These are phyloP conservation scores for Asclepias syriaca DNA, from an alignment of 257 asterid genomes.

Conservation along the genomic window DNA sequence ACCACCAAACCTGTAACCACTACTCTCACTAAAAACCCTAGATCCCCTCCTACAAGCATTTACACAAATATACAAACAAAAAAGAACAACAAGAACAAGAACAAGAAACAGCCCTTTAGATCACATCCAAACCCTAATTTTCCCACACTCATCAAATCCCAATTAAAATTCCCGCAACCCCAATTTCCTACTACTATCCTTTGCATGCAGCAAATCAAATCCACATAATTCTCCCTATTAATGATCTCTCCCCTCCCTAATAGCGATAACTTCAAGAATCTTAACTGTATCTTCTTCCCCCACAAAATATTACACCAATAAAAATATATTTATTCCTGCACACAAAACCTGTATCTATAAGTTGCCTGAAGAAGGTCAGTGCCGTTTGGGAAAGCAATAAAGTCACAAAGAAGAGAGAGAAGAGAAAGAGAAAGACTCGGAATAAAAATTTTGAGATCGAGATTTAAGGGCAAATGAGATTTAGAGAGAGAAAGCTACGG, in stretches of 20 bases:
- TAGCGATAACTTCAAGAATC: constrained; percentile 16
- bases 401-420: constrained; percentile 1
- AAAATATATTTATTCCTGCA: not conserved
- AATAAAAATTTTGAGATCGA: constrained; percentile 21
- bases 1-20: constrained; percentile 37
- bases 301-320: not conserved
- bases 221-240: not conserved
- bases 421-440: not conserved
- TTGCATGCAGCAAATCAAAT: constrained; percentile 5
- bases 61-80: constrained; percentile 26
- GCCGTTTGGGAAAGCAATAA: constrained; percentile 5
- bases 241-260: not conserved
- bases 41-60: constrained; percentile 67
- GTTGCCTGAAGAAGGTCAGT: constrained; percentile 6
- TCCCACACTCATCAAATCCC: constrained; percentile 26
- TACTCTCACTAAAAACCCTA: constrained; percentile 41
- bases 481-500: not conserved
- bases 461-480: constrained; percentile 21
- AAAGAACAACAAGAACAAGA: not conserved
- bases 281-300: not conserved
- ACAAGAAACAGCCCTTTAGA: constrained; percentile 9
- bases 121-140: constrained; percentile 46
- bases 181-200: not conserved
- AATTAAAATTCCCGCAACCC: not conserved
- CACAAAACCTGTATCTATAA: constrained; percentile 6